Conservation (phyloP, 2,329 filamentous ascomycete genomes). For the Tolypocladium ophioglossoides region DNA sequence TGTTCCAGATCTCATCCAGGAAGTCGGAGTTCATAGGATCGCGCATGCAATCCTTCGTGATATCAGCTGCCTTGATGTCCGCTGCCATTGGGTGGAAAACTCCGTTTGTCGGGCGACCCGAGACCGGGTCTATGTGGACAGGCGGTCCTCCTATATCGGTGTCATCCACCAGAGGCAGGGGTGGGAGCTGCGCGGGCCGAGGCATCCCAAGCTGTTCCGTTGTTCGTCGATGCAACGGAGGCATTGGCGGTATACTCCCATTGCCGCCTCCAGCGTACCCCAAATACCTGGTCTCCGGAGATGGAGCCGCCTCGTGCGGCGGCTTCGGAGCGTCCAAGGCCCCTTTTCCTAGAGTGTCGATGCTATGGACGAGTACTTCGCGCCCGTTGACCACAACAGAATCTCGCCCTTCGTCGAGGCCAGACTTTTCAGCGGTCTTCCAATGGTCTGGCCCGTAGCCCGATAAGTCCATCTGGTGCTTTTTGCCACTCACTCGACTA, state of each 20-base stretch:
- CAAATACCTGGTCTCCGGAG: slow-evolving; percentile 19
- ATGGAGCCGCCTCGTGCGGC: slow-evolving; percentile 11
- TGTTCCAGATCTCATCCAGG: slow-evolving; percentile 79
- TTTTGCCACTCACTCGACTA: slow-evolving; percentile 29
- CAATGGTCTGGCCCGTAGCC: slow-evolving; percentile 71
- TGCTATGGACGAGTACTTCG: slow-evolving; percentile 60
- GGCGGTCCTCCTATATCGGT: slow-evolving; percentile 72
- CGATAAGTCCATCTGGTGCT: slow-evolving; percentile 64
- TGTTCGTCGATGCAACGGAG: slow-evolving; percentile 45
- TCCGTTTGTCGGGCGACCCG: slow-evolving; percentile 34
- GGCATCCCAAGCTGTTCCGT: slow-evolving; percentile 60
- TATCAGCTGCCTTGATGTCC: slow-evolving; percentile 61
- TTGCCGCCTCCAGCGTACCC: slow-evolving; percentile 26
- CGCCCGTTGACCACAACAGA: slow-evolving; percentile 55
- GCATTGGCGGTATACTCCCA: slow-evolving; percentile 38
- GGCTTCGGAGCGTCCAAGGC: slow-evolving; percentile 36
- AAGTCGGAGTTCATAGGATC: slow-evolving; percentile 79
- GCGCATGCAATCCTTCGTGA: slow-evolving; percentile 88
- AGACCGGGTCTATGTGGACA: slow-evolving; percentile 39
- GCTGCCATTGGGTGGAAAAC: slow-evolving; percentile 43
- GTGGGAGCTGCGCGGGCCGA: slow-evolving; percentile 57
- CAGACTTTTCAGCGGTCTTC: slow-evolving; percentile 51
- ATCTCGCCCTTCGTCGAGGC: slow-evolving; percentile 56
- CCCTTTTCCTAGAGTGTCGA: slow-evolving; percentile 54
- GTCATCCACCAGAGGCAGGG: slow-evolving; percentile 62